These are phyloP conservation scores for Clavispora fructus DNA, from an alignment of 805 yeast species.

Conservation along the genomic window DNA sequence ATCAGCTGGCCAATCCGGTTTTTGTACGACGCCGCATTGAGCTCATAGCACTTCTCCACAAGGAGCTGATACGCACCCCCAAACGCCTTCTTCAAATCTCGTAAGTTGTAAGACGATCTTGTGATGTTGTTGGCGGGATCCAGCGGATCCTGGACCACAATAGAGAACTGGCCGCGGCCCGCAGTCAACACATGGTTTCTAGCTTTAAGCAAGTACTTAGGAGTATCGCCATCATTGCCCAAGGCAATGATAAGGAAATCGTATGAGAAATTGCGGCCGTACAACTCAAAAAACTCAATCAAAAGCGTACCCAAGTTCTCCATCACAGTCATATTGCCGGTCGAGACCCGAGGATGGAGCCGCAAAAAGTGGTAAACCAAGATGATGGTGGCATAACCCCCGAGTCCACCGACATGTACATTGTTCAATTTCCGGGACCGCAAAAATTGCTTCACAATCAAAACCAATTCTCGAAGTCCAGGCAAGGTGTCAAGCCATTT, in stretches of 20 bases:
- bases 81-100: slow-evolving; percentile 79
- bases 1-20: slow-evolving; percentile 67
- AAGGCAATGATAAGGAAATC: slow-evolving; percentile 71
- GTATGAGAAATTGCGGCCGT: slow-evolving; percentile 85
- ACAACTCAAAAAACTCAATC: slow-evolving; percentile 87
- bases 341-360: slow-evolving; percentile 71
- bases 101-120: slow-evolving; percentile 74
- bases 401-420: slow-evolving; percentile 90
- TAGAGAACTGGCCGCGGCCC: slow-evolving; percentile 49
- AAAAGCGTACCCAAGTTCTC: slow-evolving; percentile 81
- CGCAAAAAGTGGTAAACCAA: slow-evolving; percentile 71
- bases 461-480: slow-evolving; percentile 75
- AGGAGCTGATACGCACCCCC: slow-evolving; percentile 81
- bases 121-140: slow-evolving; percentile 81
- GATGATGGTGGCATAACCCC: slow-evolving; percentile 92
- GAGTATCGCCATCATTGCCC: slow-evolving; percentile 43
- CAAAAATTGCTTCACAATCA: slow-evolving; percentile 80
- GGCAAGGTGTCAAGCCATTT: slow-evolving; percentile 71
- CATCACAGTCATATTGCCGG: slow-evolving; percentile 59
- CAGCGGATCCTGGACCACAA: slow-evolving; percentile 86
- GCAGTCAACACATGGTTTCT: slow-evolving; percentile 47
- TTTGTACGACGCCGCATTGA: slow-evolving; percentile 61
- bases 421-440: slow-evolving; percentile 72
- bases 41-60: slow-evolving; percentile 67
- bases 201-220: slow-evolving; percentile 60